These are phyloP conservation scores for Helicosporidium sp. DNA, from an alignment of 139 green algal species.

Conservation along the genomic window DNA sequence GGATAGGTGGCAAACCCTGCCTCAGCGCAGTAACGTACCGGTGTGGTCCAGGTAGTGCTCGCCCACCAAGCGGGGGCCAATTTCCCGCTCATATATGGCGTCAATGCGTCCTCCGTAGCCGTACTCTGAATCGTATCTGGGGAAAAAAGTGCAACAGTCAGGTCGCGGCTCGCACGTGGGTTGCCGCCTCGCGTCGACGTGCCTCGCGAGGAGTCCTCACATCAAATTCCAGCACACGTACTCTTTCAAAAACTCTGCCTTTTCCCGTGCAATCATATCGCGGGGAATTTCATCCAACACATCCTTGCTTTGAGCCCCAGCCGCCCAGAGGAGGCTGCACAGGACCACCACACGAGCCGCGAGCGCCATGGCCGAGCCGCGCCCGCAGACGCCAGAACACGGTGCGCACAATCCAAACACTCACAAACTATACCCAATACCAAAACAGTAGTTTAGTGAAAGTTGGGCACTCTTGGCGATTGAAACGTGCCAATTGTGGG, in stretches of 20 bases:
- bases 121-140: slow-evolving; percentile 16
- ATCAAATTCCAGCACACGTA: background rate
- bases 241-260: background rate
- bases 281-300: too few relatives aligned
- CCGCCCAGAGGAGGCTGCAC: background rate
- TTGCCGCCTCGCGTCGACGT: background rate
- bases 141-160: slow-evolving; percentile 2
- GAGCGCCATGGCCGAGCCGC: background rate
- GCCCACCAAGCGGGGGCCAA: slow-evolving; percentile 4
- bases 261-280: too few relatives aligned
- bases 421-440: background rate
- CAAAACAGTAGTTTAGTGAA: too few relatives aligned
- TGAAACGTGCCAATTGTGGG: too few relatives aligned
- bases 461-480: too few relatives aligned
- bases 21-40: too few relatives aligned
- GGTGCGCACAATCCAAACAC: background rate
- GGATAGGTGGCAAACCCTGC: too few relatives aligned
- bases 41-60: slow-evolving; percentile 65
- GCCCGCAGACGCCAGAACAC: too few relatives aligned
- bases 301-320: background rate
- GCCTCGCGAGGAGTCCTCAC: background rate
- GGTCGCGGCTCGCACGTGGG: too few relatives aligned
- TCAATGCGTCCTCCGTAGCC: slow-evolving; percentile 36
- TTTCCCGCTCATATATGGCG: slow-evolving; percentile 33
- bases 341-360: background rate